phyloP scores from a whole-genome alignment of 345 rosid genomes.

The Nephelium lappaceum region DNA sequence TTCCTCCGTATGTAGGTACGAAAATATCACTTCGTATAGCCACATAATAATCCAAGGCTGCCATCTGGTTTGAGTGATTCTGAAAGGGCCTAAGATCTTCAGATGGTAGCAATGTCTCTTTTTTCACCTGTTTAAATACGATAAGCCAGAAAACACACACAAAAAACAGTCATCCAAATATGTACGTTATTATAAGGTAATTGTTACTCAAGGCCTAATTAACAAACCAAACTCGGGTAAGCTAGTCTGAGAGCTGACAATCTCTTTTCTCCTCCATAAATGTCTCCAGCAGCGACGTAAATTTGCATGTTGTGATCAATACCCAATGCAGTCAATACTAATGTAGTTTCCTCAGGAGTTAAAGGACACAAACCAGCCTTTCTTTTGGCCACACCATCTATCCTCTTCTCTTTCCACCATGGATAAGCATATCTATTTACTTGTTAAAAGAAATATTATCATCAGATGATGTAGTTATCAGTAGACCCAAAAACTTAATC shows the following conservation, averaged over 20 bases:
- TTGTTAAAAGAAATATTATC: no score
- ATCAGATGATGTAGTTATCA: no score
- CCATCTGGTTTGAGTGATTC: conserved; percentile 46
- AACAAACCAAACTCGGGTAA: conserved; percentile 48
- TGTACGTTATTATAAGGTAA: no score
- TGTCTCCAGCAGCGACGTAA: conserved; percentile 58
- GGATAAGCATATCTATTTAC: conserved; percentile 53
- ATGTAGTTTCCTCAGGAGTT: conserved; percentile 58
- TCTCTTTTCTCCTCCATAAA: conserved; percentile 51
- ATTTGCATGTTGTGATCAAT: conserved; percentile 44
- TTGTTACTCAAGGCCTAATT: neutral
- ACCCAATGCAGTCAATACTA: conserved; percentile 44
- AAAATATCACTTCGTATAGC: conserved; percentile 52
- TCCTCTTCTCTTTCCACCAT: conserved; percentile 63
- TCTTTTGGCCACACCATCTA: conserved; percentile 44
- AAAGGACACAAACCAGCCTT: conserved; percentile 55
- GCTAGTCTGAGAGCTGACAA: conserved; percentile 35
- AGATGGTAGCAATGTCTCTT: conserved; percentile 43
- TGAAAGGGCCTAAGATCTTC: conserved; percentile 46
- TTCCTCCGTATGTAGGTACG: conserved; percentile 48
- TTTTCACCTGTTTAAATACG: conserved; percentile 37
- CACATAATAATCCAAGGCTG: conserved; percentile 56
- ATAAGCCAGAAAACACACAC: neutral
- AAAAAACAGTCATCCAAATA: neutral
- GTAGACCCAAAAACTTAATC: no score